These are phyloP conservation scores for Bipolaris gigantea DNA, from an alignment of 2,329 filamentous ascomycete genomes.

Conservation along the genomic window DNA sequence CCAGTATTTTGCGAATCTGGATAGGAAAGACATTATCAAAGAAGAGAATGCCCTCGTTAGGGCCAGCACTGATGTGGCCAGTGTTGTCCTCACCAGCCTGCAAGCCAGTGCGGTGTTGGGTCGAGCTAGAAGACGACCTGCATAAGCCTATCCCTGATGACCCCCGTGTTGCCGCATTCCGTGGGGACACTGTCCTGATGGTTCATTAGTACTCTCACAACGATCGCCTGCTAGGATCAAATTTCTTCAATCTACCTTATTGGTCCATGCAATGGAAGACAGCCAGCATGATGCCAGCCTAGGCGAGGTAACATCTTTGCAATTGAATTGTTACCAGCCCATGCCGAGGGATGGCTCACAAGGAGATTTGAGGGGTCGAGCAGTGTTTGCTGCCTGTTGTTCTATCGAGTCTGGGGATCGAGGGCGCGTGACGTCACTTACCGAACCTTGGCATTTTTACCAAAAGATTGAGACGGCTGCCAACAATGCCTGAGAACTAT, in stretches of 20 bases:
- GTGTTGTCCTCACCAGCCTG: constrained; percentile 65
- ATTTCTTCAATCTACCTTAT: constrained; percentile 27
- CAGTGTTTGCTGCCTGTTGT: constrained; percentile 4
- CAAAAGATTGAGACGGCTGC: neutral
- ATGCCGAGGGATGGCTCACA: constrained; percentile 13
- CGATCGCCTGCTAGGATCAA: constrained; percentile 28
- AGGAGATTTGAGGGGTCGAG: neutral
- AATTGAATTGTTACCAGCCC: constrained; percentile 7
- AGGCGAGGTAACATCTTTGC: constrained; percentile 22
- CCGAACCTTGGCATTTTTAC: constrained; percentile 6
- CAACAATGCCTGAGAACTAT: neutral
- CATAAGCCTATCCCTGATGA: neutral
- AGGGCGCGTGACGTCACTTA: constrained; percentile 14
- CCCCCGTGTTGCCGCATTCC: constrained; percentile 3
- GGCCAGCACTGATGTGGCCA: constrained; percentile 76
- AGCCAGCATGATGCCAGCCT: constrained; percentile 25
- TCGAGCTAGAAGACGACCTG: constrained; percentile 11
- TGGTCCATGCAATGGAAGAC: constrained; percentile 21
- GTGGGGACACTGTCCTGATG: constrained; percentile 17
- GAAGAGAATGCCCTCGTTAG: constrained; percentile 83
- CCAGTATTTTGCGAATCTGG: constrained; percentile 66
- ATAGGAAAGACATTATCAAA: constrained; percentile 90
- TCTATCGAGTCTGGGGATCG: constrained; percentile 1
- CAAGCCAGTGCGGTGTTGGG: constrained; percentile 35
- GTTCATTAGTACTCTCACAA: constrained; percentile 22